Evolutionary conservation across 345 rosid genomes (phyloP), one percentile per base, ranked within the genome.

Genomic region (Gossypium bickii): DNA sequence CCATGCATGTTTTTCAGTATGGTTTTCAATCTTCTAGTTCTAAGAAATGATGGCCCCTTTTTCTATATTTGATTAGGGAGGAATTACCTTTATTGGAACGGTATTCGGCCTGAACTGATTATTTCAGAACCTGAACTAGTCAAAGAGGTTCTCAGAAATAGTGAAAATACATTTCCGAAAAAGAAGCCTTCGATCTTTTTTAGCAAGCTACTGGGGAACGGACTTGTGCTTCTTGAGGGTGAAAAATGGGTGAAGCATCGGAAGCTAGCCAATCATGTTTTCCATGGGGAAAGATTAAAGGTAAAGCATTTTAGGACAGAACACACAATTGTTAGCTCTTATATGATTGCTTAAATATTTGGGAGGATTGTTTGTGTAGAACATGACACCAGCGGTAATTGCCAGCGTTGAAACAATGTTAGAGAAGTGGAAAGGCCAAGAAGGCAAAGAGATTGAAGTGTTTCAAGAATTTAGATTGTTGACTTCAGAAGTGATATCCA

Each of bases 121-220:
- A 76, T 83, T 44, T 68, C 82, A 7, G 83, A 84, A 38, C 81
- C 87, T 18, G 81, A 78, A 60, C 74, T 80, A 67, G 63, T 80
- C 27, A 84, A 84, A 76, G 83, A 86, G 67, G 44, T 88, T 45
- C 59, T 88, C 34, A 80, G 43, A 73, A 71, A 80, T 52, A 85
- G 83, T 69, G 80, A 81, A 4, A 77, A 74, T 65, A 20, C 8
- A 1, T 69, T 48, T n/a, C 55, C 67, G 52, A 44, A 81, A 70
- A 9, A 4, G 12, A 3, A 85, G 80, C 70, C 2, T 16, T 1
- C 71, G 41, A 56, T 82, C 57, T 72, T 66, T 84, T 9, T 4
- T 48, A 25, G 20, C 6, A 69, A 7, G 45, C 55, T 68, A 2
- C 12, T 81, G 15, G 86, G 91, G 0, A 80, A 86, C 47, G 88